Evolutionary conservation across 768 basidiomycete species (phyloP).

Genomic region (Termitomyces sp.): DNA sequence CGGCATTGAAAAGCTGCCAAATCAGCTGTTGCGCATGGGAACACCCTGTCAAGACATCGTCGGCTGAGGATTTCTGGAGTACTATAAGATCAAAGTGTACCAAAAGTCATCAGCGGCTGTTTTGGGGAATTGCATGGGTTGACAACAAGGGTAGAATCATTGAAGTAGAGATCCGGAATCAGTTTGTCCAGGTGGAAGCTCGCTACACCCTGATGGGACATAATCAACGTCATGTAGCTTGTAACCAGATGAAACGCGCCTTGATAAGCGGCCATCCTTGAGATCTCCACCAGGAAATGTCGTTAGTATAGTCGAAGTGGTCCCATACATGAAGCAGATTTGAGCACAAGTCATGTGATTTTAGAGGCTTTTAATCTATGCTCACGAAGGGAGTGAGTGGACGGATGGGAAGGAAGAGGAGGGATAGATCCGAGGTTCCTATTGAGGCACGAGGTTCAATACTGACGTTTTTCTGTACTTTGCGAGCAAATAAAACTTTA

Average conservation of each 20-base stretch:
- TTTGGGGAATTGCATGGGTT: slow-evolving; percentile 79
- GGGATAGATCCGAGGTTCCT: too few relatives aligned
- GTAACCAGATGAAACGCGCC: slow-evolving; percentile 27
- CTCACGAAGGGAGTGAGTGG: too few relatives aligned
- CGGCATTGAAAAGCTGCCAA: slow-evolving; percentile 73
- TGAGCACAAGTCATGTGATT: too few relatives aligned
- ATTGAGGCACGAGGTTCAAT: too few relatives aligned
- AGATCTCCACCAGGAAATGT: slow-evolving; percentile 62
- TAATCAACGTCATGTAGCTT: not conserved
- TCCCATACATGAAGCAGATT: slow-evolving; percentile 71
- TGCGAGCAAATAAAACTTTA: too few relatives aligned
- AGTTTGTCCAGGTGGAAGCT: slow-evolving; percentile 73
- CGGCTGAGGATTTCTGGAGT: not conserved
- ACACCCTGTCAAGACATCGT: slow-evolving; percentile 44
- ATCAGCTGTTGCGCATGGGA: slow-evolving; percentile 75
- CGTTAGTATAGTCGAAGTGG: slow-evolving; percentile 71
- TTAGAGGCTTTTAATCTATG: too few relatives aligned
- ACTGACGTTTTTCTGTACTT: too few relatives aligned
- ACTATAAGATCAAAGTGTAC: slow-evolving; percentile 27
- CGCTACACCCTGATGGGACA: slow-evolving; percentile 50
- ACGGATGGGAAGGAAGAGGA: too few relatives aligned
- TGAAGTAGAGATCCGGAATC: slow-evolving; percentile 59
- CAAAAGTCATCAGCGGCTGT: slow-evolving; percentile 67
- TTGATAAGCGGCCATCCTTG: slow-evolving; percentile 79
- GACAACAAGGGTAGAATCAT: slow-evolving; percentile 68